phyloP scores from a whole-genome alignment of 2,329 filamentous ascomycete genomes.

The Apiospora phragmitis region DNA sequence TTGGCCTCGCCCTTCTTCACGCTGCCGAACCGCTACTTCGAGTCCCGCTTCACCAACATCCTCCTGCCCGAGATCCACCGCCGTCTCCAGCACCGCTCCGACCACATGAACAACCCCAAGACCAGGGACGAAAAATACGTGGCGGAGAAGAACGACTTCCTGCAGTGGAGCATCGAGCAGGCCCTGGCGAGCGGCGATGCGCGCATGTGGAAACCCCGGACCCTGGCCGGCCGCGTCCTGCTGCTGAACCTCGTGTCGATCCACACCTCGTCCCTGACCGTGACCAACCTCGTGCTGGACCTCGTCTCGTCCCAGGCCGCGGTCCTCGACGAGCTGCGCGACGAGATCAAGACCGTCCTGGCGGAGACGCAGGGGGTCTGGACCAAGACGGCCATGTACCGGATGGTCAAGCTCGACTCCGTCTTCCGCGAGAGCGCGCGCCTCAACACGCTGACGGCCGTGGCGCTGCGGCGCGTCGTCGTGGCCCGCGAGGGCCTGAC shows the following conservation, averaged over 20 bases:
- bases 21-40: slow-evolving; percentile 26
- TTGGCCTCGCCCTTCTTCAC: slow-evolving; percentile 25
- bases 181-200: slow-evolving; percentile 30
- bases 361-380: slow-evolving; percentile 29
- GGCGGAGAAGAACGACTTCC: slow-evolving; percentile 40
- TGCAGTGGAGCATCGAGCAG: slow-evolving; percentile 44
- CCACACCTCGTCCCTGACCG: slow-evolving; percentile 45
- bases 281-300: slow-evolving; percentile 44
- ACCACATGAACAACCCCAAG: slow-evolving; percentile 21
- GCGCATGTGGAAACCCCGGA: slow-evolving; percentile 25
- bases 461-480: slow-evolving; percentile 28
- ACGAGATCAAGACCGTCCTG: slow-evolving; percentile 38
- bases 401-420: slow-evolving; percentile 41
- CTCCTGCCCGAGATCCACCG: slow-evolving; percentile 26
- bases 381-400: slow-evolving; percentile 34
- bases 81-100: slow-evolving; percentile 25
- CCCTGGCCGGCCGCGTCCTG: slow-evolving; percentile 41
- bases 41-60: slow-evolving; percentile 22
- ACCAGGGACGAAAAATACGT: slow-evolving; percentile 14
- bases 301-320: slow-evolving; percentile 36
- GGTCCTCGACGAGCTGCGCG: slow-evolving; percentile 44
- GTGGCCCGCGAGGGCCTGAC: slow-evolving; percentile 27
- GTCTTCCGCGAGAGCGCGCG: slow-evolving; percentile 41
- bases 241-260: slow-evolving; percentile 49
- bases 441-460: slow-evolving; percentile 31